Base-by-base conservation (phyloP, 2,329 filamentous ascomycete species). In the Xylariales sp. region DNA sequence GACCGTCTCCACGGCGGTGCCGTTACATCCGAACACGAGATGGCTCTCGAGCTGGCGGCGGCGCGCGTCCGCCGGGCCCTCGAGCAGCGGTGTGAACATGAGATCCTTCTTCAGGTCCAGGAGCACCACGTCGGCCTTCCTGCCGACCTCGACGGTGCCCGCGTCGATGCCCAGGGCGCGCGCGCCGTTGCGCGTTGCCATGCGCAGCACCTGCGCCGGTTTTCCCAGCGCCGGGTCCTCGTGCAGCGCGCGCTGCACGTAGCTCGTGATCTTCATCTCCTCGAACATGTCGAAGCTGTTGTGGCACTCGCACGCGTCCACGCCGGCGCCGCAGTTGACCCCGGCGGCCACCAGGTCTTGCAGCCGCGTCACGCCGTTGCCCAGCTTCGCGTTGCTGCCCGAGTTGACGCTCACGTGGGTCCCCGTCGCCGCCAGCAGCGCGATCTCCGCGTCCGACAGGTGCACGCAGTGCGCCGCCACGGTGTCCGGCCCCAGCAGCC, bases 221-320 rank as follows among this genome's bases (percentile, higher is more conserved):
- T 40, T 35, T 7, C 46, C 44, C 16, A 53, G 14, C 0, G 21
- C 32, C 4, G 49, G 38, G 39, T 52, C 40, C 30, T 49, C 34
- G 7, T 45, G 41, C 11, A 40, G 34, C 4, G 42, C 51, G 11
- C 48, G 38, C 39, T 51, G 48, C 42, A 48, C 46, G 25, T 49
- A 51, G 2, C 41, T 43, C 14, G 45, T 48, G 23, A 52, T 47
- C 35, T 53, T 53, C 48, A 53, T 45, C 18, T 37, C 37, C 41
- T 53, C 51, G 32, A 52, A 53, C 49, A 53, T 51, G 29, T 53
- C 50, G 4, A 41, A 42, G 14, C 47, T 52, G 23, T 53, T 53
- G 25, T 53, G 49, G 28, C 50, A 52, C 38, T 53, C 50, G 23
- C 44, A 51, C 14, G 49, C 50, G 39, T 52, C 49, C 3, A 53